Conservation (phyloP, 2,329 filamentous ascomycete genomes). For the Cercospora zeae-maydis region DNA sequence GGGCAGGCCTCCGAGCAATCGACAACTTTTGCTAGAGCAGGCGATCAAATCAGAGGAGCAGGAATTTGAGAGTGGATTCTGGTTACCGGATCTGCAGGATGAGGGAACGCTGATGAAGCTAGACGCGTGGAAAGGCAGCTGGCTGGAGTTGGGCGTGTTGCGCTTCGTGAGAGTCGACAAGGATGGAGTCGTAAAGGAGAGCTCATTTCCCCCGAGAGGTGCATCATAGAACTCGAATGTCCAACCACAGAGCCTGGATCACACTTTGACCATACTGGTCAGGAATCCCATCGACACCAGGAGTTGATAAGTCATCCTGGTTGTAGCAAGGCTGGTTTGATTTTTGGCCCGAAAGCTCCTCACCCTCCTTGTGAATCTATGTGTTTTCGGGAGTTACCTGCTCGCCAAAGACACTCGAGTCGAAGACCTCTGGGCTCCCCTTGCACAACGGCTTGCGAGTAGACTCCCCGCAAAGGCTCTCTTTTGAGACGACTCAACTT, state of each 20-base stretch:
- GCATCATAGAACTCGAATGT: constrained; percentile 24
- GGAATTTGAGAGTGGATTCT: constrained; percentile 80
- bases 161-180: constrained; percentile 72
- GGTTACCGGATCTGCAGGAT: constrained; percentile 75
- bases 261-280: background rate
- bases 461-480: too few relatives aligned
- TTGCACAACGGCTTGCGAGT: too few relatives aligned
- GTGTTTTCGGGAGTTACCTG: background rate
- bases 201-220: constrained; percentile 69
- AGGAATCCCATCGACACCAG: background rate
- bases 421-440: background rate
- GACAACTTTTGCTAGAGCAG: constrained; percentile 72
- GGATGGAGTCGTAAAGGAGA: constrained; percentile 61
- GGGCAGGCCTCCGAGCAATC: constrained; percentile 72
- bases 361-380: background rate
- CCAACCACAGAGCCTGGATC: background rate
- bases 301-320: background rate
- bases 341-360: background rate
- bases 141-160: constrained; percentile 72
- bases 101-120: constrained; percentile 63
- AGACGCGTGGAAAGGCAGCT: constrained; percentile 75
- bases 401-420: background rate
- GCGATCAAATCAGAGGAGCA: constrained; percentile 67
- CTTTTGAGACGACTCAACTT: too few relatives aligned
- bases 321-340: background rate